Evolutionary conservation across 192 early-diverging fungal species (phyloP), one percentile per base, ranked within the genome.

Genomic region (Linderina pennispora): DNA sequence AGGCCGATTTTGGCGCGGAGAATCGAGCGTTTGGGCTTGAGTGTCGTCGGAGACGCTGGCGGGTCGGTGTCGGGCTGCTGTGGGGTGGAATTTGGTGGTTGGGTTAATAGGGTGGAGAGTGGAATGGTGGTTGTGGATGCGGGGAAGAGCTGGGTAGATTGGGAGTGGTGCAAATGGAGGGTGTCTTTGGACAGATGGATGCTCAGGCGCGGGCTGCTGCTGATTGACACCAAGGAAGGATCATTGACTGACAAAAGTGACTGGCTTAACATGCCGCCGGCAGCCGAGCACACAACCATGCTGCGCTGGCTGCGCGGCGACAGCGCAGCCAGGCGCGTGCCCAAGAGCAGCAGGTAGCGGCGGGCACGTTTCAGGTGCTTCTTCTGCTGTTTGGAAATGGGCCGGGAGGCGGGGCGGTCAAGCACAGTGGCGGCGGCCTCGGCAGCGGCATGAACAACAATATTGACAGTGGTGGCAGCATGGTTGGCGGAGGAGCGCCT

Each of bases 391-490:
- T n/a, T n/a, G n/a, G n/a, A n/a, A n/a, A n/a, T n/a, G n/a, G n/a
- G n/a, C 28, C 28, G 5, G 28, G 28, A 31, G 28, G 11, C 5
- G 28, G 5, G 28, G 6, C 28, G 28, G 11, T 31, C 28, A 31
- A 31, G 11, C 28, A 31, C 6, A 31, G 28, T 21, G 36, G 22
- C 46, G n/a, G 8, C 8, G 1, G 9, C 23, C 18, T 20, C 10
- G 10, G 18, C 9, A 8, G 18, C 40, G 8, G 20, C 3, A 23
- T 9, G 8, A 41, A 17, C 40, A 41, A 23, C 10, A 23, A 35
- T 23, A 10, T 22, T 33, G 45, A 13, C 22, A 19, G 45, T 32
- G 8, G 45, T 46, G 19, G 45, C 28, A 14, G 45, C 24, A 17
- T 31, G 6, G 11, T 31, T 3, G 22, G 2, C 24, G 41, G 2